Evolutionary conservation across 2,329 filamentous ascomycete genomes (phyloP).

Genomic region (Zasmidium citrigriseum): DNA sequence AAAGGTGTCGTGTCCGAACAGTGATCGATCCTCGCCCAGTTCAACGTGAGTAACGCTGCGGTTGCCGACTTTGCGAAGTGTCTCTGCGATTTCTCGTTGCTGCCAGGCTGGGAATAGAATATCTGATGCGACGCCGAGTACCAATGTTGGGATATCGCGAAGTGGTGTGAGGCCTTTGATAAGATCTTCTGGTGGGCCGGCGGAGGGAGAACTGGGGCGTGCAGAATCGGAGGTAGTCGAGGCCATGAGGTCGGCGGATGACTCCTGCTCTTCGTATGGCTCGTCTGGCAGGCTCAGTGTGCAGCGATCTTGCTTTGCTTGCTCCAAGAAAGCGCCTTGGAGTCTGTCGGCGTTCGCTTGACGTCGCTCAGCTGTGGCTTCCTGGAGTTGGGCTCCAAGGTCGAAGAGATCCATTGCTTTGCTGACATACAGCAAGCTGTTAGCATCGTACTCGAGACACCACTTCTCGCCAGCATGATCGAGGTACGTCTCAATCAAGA

Average conservation of each 20-base stretch:
- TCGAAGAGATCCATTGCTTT: constrained; percentile 99
- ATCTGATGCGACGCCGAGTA: constrained; percentile 93
- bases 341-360: constrained; percentile 62
- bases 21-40: constrained; percentile 86
- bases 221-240: constrained; percentile 13
- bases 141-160: constrained; percentile 75
- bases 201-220: constrained; percentile 27
- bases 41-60: constrained; percentile 82
- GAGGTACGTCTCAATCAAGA: constrained; percentile 95
- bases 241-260: constrained; percentile 42
- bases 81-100: constrained; percentile 88
- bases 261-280: constrained; percentile 84
- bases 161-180: constrained; percentile 72
- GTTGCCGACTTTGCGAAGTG: constrained; percentile 76
- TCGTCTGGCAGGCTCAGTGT: constrained; percentile 77
- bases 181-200: constrained; percentile 73
- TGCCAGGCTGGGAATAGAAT: constrained; percentile 98
- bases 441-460: constrained; percentile 93
- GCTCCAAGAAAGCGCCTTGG: constrained; percentile 34
- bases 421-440: constrained; percentile 92
- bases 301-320: constrained; percentile 56
- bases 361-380: constrained; percentile 62
- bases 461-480: constrained; percentile 99
- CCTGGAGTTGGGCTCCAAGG: constrained; percentile 71
- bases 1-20: constrained; percentile 97